phyloP scores from a whole-genome alignment of 345 rosid species.

The Adansonia digitata region DNA sequence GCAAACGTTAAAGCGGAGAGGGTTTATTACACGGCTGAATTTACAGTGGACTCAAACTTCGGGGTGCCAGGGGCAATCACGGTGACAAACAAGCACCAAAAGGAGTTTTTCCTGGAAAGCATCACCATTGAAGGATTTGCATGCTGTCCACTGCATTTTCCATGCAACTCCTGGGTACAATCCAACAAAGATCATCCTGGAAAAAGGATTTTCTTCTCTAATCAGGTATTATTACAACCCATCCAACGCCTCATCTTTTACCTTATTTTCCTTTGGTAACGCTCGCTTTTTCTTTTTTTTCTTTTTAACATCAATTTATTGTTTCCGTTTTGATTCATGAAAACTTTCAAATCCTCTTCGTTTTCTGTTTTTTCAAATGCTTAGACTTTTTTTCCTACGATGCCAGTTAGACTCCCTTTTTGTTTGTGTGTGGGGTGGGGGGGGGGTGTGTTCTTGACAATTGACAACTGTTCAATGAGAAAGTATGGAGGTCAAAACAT shows the following conservation, averaged over 20 bases:
- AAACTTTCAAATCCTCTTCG: no score
- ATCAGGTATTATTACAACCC: conserved; percentile 48
- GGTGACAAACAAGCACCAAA: conserved; percentile 79
- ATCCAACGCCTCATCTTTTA: not conserved
- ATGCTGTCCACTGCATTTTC: conserved; percentile 79
- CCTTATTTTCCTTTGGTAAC: not conserved
- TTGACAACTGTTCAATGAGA: not conserved
- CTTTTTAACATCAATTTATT: not conserved
- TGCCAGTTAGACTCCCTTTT: not conserved
- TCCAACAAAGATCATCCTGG: conserved; percentile 56
- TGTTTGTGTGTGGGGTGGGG: no score
- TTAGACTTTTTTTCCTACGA: not conserved
- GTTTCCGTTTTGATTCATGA: not conserved
- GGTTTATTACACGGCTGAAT: conserved; percentile 85
- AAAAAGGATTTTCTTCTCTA: conserved; percentile 75
- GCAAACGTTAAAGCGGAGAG: conserved; percentile 65
- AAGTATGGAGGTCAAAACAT: conserved; percentile 18
- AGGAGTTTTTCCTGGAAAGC: conserved; percentile 80
- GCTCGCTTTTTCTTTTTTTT: not conserved
- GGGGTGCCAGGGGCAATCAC: conserved; percentile 89
- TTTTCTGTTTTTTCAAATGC: not conserved
- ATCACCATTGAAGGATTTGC: conserved; percentile 89
- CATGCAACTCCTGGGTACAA: conserved; percentile 97
- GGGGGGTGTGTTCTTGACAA: conserved; percentile 1
- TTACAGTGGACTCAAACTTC: conserved; percentile 61